Evolutionary conservation across 352 stramenopile genomes (phyloP).

Genomic region (Pythium rishiriense): DNA sequence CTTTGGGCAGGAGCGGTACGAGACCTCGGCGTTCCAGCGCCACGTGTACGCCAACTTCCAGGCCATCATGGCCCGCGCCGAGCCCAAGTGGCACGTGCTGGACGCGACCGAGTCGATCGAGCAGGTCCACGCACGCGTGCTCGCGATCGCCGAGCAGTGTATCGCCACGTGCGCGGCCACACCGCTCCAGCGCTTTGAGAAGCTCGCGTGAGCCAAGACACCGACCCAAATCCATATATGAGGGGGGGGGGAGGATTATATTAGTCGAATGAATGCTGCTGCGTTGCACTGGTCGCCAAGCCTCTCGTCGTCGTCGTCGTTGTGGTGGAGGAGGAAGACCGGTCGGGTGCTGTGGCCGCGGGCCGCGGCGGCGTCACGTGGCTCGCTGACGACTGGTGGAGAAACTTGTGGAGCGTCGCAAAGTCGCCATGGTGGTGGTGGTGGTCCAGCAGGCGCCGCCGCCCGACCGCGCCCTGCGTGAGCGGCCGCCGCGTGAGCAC

Average conservation of each 20-base stretch:
- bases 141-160: constrained; percentile 49
- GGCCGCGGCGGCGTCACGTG: constrained; percentile 16
- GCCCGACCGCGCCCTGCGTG: constrained; percentile 26
- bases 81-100: constrained; percentile 71
- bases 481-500: constrained; percentile 22
- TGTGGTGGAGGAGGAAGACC: background rate
- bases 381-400: constrained; percentile 46
- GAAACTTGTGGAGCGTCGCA: constrained; percentile 69
- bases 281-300: background rate
- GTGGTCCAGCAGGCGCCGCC: constrained; percentile 31
- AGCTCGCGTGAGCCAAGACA: constrained; percentile 4
- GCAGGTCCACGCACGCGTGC: constrained; percentile 63
- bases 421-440: constrained; percentile 38
- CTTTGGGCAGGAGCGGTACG: constrained; percentile 93
- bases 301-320: constrained; percentile 1
- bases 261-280: constrained; percentile 24
- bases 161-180: constrained; percentile 35
- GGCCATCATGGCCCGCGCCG: constrained; percentile 44
- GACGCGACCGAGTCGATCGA: constrained; percentile 80
- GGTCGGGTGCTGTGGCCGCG: constrained; percentile 19
- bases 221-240: background rate
- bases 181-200: constrained; percentile 48
- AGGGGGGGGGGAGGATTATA: background rate
- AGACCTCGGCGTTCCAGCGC: constrained; percentile 87
- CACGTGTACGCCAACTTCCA: constrained; percentile 85